Conservation (phyloP, 2,329 filamentous ascomycete species). For the Camptophora hylomeconis region DNA sequence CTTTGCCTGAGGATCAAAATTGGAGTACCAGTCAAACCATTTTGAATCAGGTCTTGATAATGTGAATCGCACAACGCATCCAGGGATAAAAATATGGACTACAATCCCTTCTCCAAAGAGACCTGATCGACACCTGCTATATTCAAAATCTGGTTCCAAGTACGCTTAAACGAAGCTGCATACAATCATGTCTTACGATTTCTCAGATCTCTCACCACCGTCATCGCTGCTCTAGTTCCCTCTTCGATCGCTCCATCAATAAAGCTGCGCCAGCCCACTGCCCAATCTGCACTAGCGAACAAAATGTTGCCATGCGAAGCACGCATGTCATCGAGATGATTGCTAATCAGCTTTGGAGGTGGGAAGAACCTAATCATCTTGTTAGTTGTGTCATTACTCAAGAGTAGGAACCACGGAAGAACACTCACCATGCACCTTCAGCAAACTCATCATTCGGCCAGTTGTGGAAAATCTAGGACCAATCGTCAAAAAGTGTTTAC, state of each 20-base stretch:
- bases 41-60: background rate
- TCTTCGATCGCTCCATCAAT: constrained; percentile 39
- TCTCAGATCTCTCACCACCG: constrained; percentile 18
- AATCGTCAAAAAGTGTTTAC: background rate
- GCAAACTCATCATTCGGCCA: constrained; percentile 37
- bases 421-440: constrained; percentile 28
- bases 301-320: constrained; percentile 30
- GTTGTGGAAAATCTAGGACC: constrained; percentile 31
- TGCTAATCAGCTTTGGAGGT: constrained; percentile 24
- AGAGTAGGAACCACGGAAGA: background rate
- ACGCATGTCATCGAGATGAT: constrained; percentile 29
- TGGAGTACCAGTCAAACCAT: constrained; percentile 1
- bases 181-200: too few species aligned
- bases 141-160: too few species aligned
- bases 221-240: constrained; percentile 25
- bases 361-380: constrained; percentile 23
- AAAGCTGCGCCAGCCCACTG: constrained; percentile 35
- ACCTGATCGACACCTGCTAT: too few species aligned
- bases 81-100: too few species aligned
- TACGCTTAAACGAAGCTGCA: too few species aligned
- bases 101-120: too few species aligned
- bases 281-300: constrained; percentile 39
- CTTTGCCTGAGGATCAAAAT: constrained; percentile 1
- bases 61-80: too few species aligned
- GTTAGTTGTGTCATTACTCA: constrained; percentile 1